Percentiles rank a stretch among this genome's conserved stretches.
These are phyloP conservation scores for Solanum sitiens DNA, from an alignment of 257 asterid genomes.

Conservation along the genomic window DNA sequence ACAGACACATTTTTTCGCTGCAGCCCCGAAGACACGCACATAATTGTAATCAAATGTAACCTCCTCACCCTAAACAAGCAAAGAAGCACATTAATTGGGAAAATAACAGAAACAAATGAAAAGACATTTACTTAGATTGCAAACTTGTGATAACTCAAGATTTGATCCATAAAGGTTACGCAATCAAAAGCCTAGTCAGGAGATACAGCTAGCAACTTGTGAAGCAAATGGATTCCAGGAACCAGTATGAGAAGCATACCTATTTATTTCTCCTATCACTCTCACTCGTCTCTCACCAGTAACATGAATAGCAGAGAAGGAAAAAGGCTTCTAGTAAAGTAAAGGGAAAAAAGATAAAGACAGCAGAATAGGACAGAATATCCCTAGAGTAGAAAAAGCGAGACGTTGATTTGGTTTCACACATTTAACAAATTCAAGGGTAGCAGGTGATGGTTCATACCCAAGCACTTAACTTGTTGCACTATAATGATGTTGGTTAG, in stretches of 20 bases:
- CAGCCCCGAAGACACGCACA: slow-evolving; percentile 92
- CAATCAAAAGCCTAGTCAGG: not conserved
- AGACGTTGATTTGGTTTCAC: not conserved
- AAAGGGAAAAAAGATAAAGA: not conserved
- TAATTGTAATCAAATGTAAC: slow-evolving; percentile 89
- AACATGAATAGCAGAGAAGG: not conserved
- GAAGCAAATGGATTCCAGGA: not conserved
- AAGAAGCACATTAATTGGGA: not conserved
- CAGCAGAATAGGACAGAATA: not conserved
- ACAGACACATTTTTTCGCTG: slow-evolving; percentile 84
- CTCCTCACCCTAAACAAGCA: slow-evolving; percentile 73
- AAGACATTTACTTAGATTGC: not conserved
- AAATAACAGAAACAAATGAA: not conserved
- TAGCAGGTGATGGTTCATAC: not conserved
- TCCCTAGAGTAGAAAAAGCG: not conserved
- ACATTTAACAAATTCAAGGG: not conserved
- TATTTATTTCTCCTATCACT: not conserved
- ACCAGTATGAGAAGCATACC: not conserved
- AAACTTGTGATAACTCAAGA: not conserved
- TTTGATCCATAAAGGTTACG: not conserved
- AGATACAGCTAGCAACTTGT: not conserved
- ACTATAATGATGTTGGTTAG: not conserved
- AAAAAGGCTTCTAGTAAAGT: not conserved
- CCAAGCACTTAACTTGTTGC: not conserved
- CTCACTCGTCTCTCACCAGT: not conserved